Evolutionary conservation across 2,329 filamentous ascomycete species (phyloP), one percentile per base, ranked within the genome.

Genomic region (Penicillium sp.): DNA sequence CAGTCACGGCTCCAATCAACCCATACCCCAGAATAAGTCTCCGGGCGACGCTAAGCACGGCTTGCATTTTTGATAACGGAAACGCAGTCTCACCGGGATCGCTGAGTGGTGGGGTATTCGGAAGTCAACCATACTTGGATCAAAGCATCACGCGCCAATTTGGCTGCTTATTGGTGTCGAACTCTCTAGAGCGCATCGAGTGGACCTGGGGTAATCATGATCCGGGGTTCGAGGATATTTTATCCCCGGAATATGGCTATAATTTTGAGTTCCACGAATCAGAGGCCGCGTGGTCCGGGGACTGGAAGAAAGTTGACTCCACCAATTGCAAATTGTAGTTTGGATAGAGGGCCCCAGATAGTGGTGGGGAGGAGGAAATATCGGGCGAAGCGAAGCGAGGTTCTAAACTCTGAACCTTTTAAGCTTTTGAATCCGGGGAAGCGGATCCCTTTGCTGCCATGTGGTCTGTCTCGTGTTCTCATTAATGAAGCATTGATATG

Each of bases 181-280:
- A 11, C 27, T 37, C 35, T 31, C 20, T 45, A 41, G 27, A 31
- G 47, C 26, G 25, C 37, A 29, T 41, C n/a, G 23, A 29, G 26
- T 23, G 41, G 48, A 55, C 53, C 56, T 61, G 62, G 64, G 63
- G 64, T 62, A 67, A 59, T 51, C 48, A 44, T 56, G 57, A 62
- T 64, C 61, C 59, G 58, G 61, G 63, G 69, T 69, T 69, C 66
- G 66, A 69, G 68, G 67, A 69, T 68, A 63, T 69, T 66, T 66
- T 67, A 53, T 58, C 51, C 60, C 58, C 60, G 27, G 52, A 37
- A 37, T 42, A 58, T 42, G 51, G 51, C 31, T 47, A 44, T 47
- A 44, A n/a, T 44, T 43, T 35, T 33, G 20, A 51, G 60, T 69
- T 67, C 69, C 69, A 70, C 69, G 63, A 71, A 71, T 71, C 63